Evolutionary conservation across 345 rosid genomes (phyloP), one percentile per base, ranked within the genome.

Genomic region (Boechera stricta): DNA sequence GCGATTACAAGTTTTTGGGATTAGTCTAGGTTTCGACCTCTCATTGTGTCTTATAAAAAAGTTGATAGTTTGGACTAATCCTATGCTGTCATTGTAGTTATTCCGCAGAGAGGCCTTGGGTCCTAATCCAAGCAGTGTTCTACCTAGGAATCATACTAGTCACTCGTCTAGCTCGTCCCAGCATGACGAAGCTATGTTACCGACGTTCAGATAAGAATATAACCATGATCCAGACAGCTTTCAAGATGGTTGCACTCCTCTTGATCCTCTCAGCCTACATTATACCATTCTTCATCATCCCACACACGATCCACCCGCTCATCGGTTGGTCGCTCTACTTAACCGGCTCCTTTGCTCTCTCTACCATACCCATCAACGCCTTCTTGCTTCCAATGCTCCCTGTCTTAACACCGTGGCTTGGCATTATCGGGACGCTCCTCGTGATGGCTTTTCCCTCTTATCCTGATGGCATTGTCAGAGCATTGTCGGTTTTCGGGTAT

Each of bases 391-490:
- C 96, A 10, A 61, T 64, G 67, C 41, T 86, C 6, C 83, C 82
- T 0, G 96, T 91, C 41, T 55, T 90, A 70, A 80, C 84, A 29
- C 94, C 91, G 0, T 86, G 88, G 90, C 24, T 91, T 21, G 89
- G 85, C 67, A 91, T 92, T 28, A 49, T 86, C 1, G 94, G 97
- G 10, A 79, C 83, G 13, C 97, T 95, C 38, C 71, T 91, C 10
- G 91, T 86, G 77, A 92, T 94, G 99, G 97, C 94, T 1, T 87
- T 6, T 48, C 98, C 98, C 7, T 86, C 84, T 86, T 90, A 92
- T 81, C 72, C 74, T 0, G 83, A 89, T 47, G 99, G 99, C 0
- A 77, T 92, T 18, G 69, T 86, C 4, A 83, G 99, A 78, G 96
- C 89, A 3, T 81, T 95, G 63, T 83, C 88, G 1, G 82, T 95